Base-by-base conservation (phyloP, 1,284 basidiomycete species). In the Lentinula novae-zelandiae region DNA sequence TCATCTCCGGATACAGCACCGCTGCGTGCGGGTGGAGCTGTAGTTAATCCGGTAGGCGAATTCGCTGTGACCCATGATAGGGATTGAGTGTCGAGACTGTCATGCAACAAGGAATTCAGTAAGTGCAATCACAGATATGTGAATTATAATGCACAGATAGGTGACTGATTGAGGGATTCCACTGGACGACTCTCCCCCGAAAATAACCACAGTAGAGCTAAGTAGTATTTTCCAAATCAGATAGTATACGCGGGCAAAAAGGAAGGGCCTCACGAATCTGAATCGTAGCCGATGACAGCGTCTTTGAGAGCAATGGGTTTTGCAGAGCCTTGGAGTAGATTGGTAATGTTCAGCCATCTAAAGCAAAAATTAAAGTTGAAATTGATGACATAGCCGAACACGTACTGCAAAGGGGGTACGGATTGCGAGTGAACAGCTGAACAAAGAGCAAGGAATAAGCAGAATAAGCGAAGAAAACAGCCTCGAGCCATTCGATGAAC, bases 331-430 rank as follows among this genome's bases (percentile, higher is more conserved):
- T 71, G 72, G 50, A 88, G 73, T 54, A 83, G 73, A 62, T 64
- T 61, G 15, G 85, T 82, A 65, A 92, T 75, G 70, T 90, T 89
- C 67, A 92, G 82, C 90, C 90, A 92, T 60, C 75, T 87, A 84
- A 6, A 86, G 74, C 22, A 85, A 84, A 15, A 83, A 82, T 46
- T 56, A 44, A 13, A 34, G 39, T 42, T 36, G 13, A 46, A 9
- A 57, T 5, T 22, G 31, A 34, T 38, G 46, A 49, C 36, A 27
- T 48, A 13, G 20, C 9, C 5, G 5, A 3, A 3, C n/a, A 63
- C 54, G 54, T 48, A 63, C 62, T 63, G 62, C 9, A 63, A 44
- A 27, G 62, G 59, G 15, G 62, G 62, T n/a, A 63, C 62, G 54
- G 70, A 69, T 66, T 76, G 74, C 58, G 75, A 71, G 60, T 68